Evolutionary conservation across 2,329 filamentous ascomycete genomes (phyloP).

Genomic region (Mycosphaerella sp.): DNA sequence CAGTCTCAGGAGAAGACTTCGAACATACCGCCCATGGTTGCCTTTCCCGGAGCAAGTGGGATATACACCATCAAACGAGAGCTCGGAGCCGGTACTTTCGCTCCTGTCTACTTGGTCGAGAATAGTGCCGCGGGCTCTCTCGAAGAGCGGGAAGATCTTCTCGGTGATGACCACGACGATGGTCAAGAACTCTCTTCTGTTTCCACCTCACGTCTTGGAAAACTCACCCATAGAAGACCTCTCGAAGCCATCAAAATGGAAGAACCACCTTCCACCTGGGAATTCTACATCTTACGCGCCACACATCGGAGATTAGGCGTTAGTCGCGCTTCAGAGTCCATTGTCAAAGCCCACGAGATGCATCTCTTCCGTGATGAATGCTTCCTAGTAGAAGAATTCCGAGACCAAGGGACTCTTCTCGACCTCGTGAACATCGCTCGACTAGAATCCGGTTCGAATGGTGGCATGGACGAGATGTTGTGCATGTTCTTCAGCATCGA

Average conservation of each 20-base stretch:
- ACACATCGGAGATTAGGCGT: slow-evolving; percentile 70
- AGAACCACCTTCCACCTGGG: slow-evolving; percentile 80
- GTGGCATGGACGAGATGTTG: slow-evolving; percentile 80
- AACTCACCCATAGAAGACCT: slow-evolving; percentile 51
- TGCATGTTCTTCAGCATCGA: slow-evolving; percentile 96
- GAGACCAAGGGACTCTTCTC: slow-evolving; percentile 86
- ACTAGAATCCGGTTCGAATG: slow-evolving; percentile 47
- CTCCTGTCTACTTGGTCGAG: slow-evolving; percentile 88
- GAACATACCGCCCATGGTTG: slow-evolving; percentile 57
- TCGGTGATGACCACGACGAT: slow-evolving; percentile 26
- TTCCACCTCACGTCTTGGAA: slow-evolving; percentile 50
- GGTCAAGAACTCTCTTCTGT: slow-evolving; percentile 36
- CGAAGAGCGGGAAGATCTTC: slow-evolving; percentile 38
- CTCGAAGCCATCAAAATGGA: slow-evolving; percentile 95
- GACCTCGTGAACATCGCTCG: slow-evolving; percentile 87
- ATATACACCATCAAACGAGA: slow-evolving; percentile 77
- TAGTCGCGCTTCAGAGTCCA: slow-evolving; percentile 62
- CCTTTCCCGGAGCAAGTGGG: slow-evolving; percentile 59
- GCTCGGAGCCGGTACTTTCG: slow-evolving; percentile 88
- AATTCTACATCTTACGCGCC: slow-evolving; percentile 91
- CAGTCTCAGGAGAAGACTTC: slow-evolving; percentile 40
- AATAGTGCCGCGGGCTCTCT: slow-evolving; percentile 39
- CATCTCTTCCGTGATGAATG: slow-evolving; percentile 87
- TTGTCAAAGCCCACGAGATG: slow-evolving; percentile 81
- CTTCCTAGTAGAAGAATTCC: slow-evolving; percentile 81